Base-by-base conservation (phyloP, 164 flowering plant genomes). In the Hamamelis virginiana region DNA sequence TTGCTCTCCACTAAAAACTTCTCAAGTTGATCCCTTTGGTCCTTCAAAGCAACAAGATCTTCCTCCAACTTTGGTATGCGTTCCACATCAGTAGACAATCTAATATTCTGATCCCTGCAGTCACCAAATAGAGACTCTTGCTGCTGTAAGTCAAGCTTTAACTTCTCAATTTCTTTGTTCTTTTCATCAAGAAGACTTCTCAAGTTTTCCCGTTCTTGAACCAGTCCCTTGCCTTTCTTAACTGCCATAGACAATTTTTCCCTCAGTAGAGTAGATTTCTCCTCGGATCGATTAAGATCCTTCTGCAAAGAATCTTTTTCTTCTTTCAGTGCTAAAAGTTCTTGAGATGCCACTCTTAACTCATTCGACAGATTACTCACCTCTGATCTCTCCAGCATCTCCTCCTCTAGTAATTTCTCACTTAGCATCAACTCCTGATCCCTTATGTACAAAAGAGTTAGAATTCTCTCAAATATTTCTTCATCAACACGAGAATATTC, bases 201-300 rank as follows among this genome's bases (percentile, higher is more conserved):
- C 78, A 92, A 68, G 62, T 84, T 85, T 69, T 92, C 97, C 55
- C 94, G 73, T 62, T 95, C 97, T 80, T 89, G 97, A 74, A 91
- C 82, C 70, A 95, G 76, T 16, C 97, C 99, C 87, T 95, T 95
- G 50, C 99, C 99, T 81, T 92, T 95, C 78, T 95, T 95, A 25
- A 95, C 94, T 64, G 99, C 99, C 96, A 91, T 76, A 67, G 97
- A 88, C 28, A 95, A 89, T 70, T 92, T 95, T 77, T 92, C 99
- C 76, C 91, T 86, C 44, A 95, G 74, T 21, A 89, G 26, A 76
- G 88, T 74, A 67, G 80, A 77, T 80, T 86, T 91, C 66, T 92
- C 97, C 76, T 95, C 97, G 27, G 86, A 69, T 64, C 82, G 82
- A 62, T 80, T 85, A 69, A 90, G 87, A 77, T 89, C 90, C 62